phyloP scores from a whole-genome alignment of 805 yeast species.

The Spathaspora sp. region DNA sequence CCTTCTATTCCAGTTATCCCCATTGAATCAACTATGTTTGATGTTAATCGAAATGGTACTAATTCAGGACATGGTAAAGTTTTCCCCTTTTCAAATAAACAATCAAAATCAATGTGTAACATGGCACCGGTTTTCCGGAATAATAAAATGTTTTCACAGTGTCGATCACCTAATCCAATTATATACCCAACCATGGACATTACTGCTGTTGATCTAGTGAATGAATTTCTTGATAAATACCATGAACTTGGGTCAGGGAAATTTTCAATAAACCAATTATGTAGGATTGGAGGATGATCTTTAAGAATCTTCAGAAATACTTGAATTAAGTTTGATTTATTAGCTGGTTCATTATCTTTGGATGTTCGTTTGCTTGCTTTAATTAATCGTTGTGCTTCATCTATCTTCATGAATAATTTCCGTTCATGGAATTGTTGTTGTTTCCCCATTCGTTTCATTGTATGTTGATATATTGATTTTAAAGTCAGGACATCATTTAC shows the following conservation, averaged over 20 bases:
- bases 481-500: conserved; percentile 34
- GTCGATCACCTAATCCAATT: conserved; percentile 93
- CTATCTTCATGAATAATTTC: conserved; percentile 24
- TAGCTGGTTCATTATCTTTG: background rate
- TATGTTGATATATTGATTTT: conserved; percentile 27
- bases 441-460: conserved; percentile 23
- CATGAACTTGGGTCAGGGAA: conserved; percentile 88
- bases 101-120: conserved; percentile 94
- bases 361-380: conserved; percentile 11
- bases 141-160: conserved; percentile 84
- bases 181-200: conserved; percentile 97
- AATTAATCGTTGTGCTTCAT: conserved; percentile 25
- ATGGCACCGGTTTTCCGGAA: conserved; percentile 72
- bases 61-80: conserved; percentile 79
- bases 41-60: conserved; percentile 88
- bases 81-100: conserved; percentile 84
- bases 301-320: conserved; percentile 23
- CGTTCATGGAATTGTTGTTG: conserved; percentile 18
- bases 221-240: conserved; percentile 75
- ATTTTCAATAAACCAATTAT: conserved; percentile 82
- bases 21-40: conserved; percentile 90
- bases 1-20: conserved; percentile 92
- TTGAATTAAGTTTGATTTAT: conserved; percentile 15
- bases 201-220: conserved; percentile 80
- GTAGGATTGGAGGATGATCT: conserved; percentile 64